phyloP scores from a whole-genome alignment of 2,329 filamentous ascomycete species.

The Byssochlamys sp. region DNA sequence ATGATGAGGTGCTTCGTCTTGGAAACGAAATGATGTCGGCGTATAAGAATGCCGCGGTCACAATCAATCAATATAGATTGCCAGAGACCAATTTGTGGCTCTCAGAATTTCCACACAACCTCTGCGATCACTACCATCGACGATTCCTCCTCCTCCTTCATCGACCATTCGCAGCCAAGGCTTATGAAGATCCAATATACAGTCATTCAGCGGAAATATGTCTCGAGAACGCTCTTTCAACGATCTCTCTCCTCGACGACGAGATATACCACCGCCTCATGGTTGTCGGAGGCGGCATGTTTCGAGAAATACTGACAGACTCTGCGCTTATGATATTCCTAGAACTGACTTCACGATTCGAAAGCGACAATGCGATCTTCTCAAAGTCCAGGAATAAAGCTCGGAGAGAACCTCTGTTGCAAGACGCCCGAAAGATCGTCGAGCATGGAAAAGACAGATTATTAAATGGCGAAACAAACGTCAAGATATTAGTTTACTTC shows the following conservation, averaged over 20 bases:
- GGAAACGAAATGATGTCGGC: constrained; percentile 34
- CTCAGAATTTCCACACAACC: not conserved
- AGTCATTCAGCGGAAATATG: constrained; percentile 6
- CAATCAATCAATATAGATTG: constrained; percentile 4
- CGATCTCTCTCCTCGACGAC: constrained; percentile 3
- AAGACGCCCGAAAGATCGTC: not conserved
- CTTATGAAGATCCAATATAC: constrained; percentile 3
- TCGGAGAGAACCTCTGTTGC: not conserved
- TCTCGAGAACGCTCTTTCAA: constrained; percentile 1
- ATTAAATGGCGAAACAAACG: constrained; percentile 7
- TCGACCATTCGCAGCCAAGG: constrained; percentile 5
- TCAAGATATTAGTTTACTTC: constrained; percentile 5
- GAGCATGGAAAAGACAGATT: not conserved
- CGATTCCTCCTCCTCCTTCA: constrained; percentile 9
- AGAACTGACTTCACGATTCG: constrained; percentile 5
- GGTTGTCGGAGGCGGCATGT: constrained; percentile 2
- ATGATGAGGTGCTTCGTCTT: constrained; percentile 41
- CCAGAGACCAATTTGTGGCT: not conserved
- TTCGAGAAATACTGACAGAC: constrained; percentile 4
- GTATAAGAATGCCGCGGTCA: not conserved
- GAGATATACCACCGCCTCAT: constrained; percentile 2
- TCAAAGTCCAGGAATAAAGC: not conserved
- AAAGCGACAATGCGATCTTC: constrained; percentile 3
- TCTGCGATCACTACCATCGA: constrained; percentile 4
- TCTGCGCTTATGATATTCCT: constrained; percentile 4